phyloP scores from a whole-genome alignment of 2,329 filamentous ascomycete genomes.

The Neopestalotiopsis sp. region DNA sequence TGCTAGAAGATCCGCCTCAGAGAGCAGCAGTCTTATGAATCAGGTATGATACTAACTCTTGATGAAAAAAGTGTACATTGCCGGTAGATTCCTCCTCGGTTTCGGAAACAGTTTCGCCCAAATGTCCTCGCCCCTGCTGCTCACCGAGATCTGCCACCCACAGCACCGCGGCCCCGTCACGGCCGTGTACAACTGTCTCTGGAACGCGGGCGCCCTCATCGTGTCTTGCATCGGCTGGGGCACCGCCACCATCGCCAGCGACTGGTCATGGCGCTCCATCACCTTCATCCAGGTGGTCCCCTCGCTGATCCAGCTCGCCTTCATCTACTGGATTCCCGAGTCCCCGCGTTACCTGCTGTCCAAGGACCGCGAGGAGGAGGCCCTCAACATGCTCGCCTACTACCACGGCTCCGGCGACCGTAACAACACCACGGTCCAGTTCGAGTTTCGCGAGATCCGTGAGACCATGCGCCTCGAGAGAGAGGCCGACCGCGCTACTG shows the following conservation, averaged over 20 bases:
- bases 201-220: slow-evolving; percentile 51
- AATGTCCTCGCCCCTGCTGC: slow-evolving; percentile 56
- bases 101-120: slow-evolving; percentile 61
- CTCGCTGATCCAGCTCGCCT: slow-evolving; percentile 65
- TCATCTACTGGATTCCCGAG: slow-evolving; percentile 73
- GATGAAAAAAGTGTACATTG: slow-evolving; percentile 48
- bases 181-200: slow-evolving; percentile 60
- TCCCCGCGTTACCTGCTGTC: slow-evolving; percentile 69
- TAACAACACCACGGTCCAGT: slow-evolving; percentile 66
- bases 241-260: slow-evolving; percentile 59
- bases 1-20: neutral
- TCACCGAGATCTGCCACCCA: slow-evolving; percentile 59
- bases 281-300: slow-evolving; percentile 69
- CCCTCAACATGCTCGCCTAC: slow-evolving; percentile 64
- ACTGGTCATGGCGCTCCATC: slow-evolving; percentile 73
- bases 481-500: slow-evolving; percentile 51
- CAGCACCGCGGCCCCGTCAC: slow-evolving; percentile 60
- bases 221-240: slow-evolving; percentile 70
- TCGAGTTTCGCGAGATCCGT: slow-evolving; percentile 71
- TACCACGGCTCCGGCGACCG: slow-evolving; percentile 68
- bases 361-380: slow-evolving; percentile 68
- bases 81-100: slow-evolving; percentile 62
- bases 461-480: slow-evolving; percentile 66
- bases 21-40: neutral
- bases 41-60: neutral